Evolutionary conservation across 139 green algal species (phyloP), one percentile per base, ranked within the genome.

Genomic region (Coelastrella sp.): DNA sequence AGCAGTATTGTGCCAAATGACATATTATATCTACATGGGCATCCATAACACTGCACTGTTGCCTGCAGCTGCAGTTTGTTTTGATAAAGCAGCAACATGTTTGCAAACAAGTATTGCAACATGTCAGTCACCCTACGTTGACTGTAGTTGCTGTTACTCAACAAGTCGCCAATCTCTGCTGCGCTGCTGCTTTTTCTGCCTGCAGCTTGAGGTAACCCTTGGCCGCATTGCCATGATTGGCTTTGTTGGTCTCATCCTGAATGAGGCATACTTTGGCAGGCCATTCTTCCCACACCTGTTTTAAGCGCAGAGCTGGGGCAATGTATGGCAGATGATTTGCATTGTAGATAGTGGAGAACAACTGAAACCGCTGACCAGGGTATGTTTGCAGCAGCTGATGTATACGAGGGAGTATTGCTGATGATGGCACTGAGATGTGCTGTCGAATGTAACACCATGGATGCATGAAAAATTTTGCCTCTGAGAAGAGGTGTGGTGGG

Each of bases 201-300:
- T 83, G 58, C 70, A 94, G 91, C 72, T 89, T 73, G 92, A 94
- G 92, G 79, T 93, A 27, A 93, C 88, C 61, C 87, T 92, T 72
- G 92, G 92, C 72, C 76, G 92, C 17, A 89, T 89, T 87, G 92
- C 92, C 72, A 94, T 94, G 92, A 92, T 94, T 66, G 92, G 92
- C 20, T 94, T 94, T 93, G 76, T 85, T 49, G 86, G 90, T 63
- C 75, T 94, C 24, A 85, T 94, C 70, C 58, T 93, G 17, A 92
- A 91, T 49, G 92, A 94, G 91, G 85, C 86, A 8, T 88, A 88
- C 66, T 78, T 86, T 20, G n/a, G n/a, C 6, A 85, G 84, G 25
- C 68, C 90, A 35, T 93, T 93, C 90, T 93, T 93, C 89, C 85
- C 85, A 56, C 85, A 90, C 85, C 58, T 83, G 72, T 90, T 90